A percentile compares a stretch with the other conserved stretches of the same genome.
Evolutionary conservation across 2,329 filamentous ascomycete species (phyloP).

Genomic region (Fusarium falciforme): DNA sequence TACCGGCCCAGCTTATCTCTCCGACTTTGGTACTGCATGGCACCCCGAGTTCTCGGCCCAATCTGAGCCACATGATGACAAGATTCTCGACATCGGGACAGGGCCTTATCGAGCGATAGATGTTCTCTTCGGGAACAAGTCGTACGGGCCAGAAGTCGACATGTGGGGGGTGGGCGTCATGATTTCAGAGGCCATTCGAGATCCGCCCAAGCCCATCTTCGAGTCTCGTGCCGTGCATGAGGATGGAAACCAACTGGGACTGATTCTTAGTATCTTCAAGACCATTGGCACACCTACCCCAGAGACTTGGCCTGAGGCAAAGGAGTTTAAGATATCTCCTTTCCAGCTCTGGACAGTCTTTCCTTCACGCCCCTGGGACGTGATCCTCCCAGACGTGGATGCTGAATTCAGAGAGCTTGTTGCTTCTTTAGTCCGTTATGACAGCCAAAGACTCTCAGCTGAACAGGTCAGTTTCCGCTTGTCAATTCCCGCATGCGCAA

Average conservation of each 20-base stretch:
- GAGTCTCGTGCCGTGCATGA: constrained; percentile 79
- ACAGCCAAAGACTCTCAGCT: constrained; percentile 76
- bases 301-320: constrained; percentile 86
- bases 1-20: constrained; percentile 79
- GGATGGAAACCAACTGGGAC: constrained; percentile 88
- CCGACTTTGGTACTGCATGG: constrained; percentile 96
- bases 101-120: constrained; percentile 93
- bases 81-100: constrained; percentile 94
- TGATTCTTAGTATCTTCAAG: constrained; percentile 93
- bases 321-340: constrained; percentile 75
- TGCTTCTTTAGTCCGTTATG: constrained; percentile 75
- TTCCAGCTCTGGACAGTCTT: constrained; percentile 92
- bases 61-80: constrained; percentile 75
- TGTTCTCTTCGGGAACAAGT: constrained; percentile 83
- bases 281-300: constrained; percentile 87
- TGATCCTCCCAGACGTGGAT: constrained; percentile 72
- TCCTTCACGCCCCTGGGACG: constrained; percentile 73
- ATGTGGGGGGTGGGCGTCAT: constrained; percentile 91
- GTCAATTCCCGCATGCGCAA: neutral
- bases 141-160: constrained; percentile 80
- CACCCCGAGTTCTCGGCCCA: constrained; percentile 67
- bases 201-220: constrained; percentile 74
- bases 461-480: constrained; percentile 48
- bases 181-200: constrained; percentile 77
- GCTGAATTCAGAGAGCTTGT: constrained; percentile 73